Base-by-base conservation (phyloP, 2,329 filamentous ascomycete genomes). In the Leptographium lundbergii region DNA sequence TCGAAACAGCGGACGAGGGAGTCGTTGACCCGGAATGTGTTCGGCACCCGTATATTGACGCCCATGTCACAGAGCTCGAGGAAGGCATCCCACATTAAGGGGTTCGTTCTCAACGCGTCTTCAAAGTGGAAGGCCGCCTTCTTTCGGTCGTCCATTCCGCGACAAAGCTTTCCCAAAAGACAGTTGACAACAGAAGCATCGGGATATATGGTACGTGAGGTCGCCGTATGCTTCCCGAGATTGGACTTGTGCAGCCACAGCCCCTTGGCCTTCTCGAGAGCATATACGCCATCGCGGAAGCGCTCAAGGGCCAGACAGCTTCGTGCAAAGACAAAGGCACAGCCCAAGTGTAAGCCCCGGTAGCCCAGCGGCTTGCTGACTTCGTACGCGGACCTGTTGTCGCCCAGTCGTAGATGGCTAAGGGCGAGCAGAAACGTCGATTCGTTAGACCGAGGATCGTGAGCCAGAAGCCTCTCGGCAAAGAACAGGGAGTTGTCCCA, bases 51-150 rank as follows among this genome's bases (percentile, higher is more conserved):
- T 58, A 97, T 80, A 64, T 85, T 85, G 52, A 90, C 86, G 4
- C 89, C 89, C 85, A 82, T 89, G 68, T 96, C 91, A 69, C 91
- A 96, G 9, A 99, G 79, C 19, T 84, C 87, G 25, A 86, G 85
- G 67, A 97, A 97, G 0, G 92, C 91, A 76, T 99, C 94, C 94
- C 94, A 99, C 82, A 96, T 94, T 72, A 97, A 92, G 1, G 94
- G 91, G 67, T 97, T 99, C 58, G 85, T 72, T 72, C 91, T 95
- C 66, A 99, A 75, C 6, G 91, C 84, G 61, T 95, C 90, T 65
- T 95, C 90, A 69, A 94, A 97, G 70, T 84, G 90, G 64, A 88
- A 82, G 19, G 92, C 84, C 9, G 94, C 91, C 71, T 89, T 91
- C 65, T 87, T 87, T 67, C 88, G 88, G 66, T 89, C 81, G 65